Conservation (phyloP, 75 land plant species). For the Pinus tabuliformis region DNA sequence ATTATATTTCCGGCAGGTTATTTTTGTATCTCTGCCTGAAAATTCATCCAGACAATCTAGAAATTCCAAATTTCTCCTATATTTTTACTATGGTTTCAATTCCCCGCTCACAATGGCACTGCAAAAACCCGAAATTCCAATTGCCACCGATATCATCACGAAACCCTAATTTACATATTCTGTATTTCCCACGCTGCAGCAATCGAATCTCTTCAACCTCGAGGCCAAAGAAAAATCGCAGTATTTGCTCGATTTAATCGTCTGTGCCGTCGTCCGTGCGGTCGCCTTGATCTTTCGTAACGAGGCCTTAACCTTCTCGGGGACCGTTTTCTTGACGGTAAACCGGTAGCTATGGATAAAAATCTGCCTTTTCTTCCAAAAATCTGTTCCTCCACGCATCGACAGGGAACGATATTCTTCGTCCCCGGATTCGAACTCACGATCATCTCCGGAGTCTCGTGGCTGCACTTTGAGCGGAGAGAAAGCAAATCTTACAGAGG, state of each 20-base stretch:
- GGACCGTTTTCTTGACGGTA: constrained; percentile 25
- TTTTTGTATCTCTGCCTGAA: too few species aligned
- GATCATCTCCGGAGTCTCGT: too few species aligned
- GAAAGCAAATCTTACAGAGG: background rate
- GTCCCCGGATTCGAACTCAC: too few species aligned
- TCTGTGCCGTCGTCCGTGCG: background rate
- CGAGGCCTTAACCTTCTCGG: constrained; percentile 20
- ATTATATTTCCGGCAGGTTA: too few species aligned
- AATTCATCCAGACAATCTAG: too few species aligned
- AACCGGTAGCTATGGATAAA: constrained; percentile 58
- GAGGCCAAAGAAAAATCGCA: background rate
- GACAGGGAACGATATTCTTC: too few species aligned
- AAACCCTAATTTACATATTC: background rate
- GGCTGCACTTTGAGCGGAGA: background rate
- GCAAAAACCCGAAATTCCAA: too few species aligned
- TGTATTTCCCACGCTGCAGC: background rate
- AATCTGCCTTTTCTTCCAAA: constrained; percentile 47
- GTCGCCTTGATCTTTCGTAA: background rate
- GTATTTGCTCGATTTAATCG: background rate
- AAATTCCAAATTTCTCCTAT: too few species aligned
- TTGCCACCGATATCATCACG: too few species aligned
- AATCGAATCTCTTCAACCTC: background rate
- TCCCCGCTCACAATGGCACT: too few species aligned
- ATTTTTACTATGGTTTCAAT: too few species aligned
- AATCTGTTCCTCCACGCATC: background rate